Base-by-base conservation (phyloP, 2,329 filamentous ascomycete species). In the Diaporthe citriasiana region DNA sequence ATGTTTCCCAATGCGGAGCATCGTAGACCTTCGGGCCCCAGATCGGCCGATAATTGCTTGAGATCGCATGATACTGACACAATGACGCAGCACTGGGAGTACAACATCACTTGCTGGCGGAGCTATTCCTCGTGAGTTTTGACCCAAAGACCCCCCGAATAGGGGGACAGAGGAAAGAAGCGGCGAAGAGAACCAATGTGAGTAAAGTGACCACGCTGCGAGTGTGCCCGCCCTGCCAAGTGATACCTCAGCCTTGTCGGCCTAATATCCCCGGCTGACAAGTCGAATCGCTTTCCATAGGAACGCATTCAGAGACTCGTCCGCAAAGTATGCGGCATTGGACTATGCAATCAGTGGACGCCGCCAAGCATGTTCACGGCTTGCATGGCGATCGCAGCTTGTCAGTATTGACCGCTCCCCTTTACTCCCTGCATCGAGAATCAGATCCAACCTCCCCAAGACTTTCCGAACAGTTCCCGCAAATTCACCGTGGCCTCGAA, bases 21-120 rank as follows among this genome's bases (percentile, higher is more conserved):
- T 57, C 71, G 56, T 27, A 35, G 22, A 30, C 45, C 25, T 73
- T 65, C 63, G 51, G 30, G 15, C 25, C 25, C 35, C 15, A 45
- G 33, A 66, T 68, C 50, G 45, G 51, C 40, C 45, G 68, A 57
- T 70, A 9, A 22, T 63, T 7, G 25, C 17, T 30, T 12, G 57
- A 1, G 19, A 13, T 60, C 57, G 50, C 57, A 71, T 65, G 38
- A 47, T 42, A 47, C 72, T 73, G 40, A 73, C 35, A 25, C 13
- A 33, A 66, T 71, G 33, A 40, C 15, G 15, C 73, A 89, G 89
- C 90, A 7, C 89, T 90, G 12, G 91, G 90, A 0, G 83, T 90
- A 22, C 90, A 91, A 70, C 90, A 92, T 79, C 87, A 90, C 76
- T 87, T 90, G 72, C 83, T 92, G 3, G 88, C 89, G 0, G 84